These are phyloP conservation scores for Cyberlindnera lachancei DNA, from an alignment of 805 yeast species.

Conservation along the genomic window DNA sequence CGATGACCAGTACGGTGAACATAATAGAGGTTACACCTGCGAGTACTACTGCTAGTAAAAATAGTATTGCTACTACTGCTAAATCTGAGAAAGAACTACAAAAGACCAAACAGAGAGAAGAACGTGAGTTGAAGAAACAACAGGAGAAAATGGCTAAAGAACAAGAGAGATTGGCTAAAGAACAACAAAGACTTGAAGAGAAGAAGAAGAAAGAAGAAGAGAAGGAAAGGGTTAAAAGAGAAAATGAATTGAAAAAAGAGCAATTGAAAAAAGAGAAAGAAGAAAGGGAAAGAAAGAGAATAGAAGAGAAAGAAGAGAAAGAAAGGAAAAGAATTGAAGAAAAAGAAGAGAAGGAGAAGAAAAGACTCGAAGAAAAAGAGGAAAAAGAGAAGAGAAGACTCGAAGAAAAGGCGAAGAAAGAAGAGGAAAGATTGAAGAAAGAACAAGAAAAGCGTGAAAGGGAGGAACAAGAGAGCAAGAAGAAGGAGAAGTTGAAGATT, in stretches of 20 bases:
- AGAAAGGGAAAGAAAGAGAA: constrained; percentile 17
- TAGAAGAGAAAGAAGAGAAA: constrained; percentile 5
- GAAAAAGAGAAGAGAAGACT: constrained; percentile 19
- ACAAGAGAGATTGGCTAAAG: constrained; percentile 16
- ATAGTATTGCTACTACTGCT: no score
- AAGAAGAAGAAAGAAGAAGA: constrained; percentile 2
- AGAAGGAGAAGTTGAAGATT: constrained; percentile 21
- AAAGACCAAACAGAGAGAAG: no score
- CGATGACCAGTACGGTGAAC: no score
- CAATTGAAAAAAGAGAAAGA: constrained; percentile 18
- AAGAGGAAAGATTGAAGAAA: constrained; percentile 18
- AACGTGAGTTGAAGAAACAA: constrained; percentile 22
- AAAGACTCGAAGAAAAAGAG: constrained; percentile 19
- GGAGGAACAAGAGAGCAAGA: constrained; percentile 31
- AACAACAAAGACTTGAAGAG: constrained; percentile 18
- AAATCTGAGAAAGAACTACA: no score
- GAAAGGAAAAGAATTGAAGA: constrained; percentile 20
- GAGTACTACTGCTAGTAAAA: no score
- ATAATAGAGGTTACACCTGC: no score
- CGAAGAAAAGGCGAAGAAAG: constrained; percentile 15
- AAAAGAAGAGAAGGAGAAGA: constrained; percentile 27
- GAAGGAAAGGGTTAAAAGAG: constrained; percentile 26
- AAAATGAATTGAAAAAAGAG: constrained; percentile 21
- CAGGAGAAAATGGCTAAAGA: constrained; percentile 17
- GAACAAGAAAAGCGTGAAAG: constrained; percentile 24